Evolutionary conservation across 1,139 yeast genomes (phyloP), one percentile per base, ranked within the genome.

Genomic region (Eremothecium cymbalariae): DNA sequence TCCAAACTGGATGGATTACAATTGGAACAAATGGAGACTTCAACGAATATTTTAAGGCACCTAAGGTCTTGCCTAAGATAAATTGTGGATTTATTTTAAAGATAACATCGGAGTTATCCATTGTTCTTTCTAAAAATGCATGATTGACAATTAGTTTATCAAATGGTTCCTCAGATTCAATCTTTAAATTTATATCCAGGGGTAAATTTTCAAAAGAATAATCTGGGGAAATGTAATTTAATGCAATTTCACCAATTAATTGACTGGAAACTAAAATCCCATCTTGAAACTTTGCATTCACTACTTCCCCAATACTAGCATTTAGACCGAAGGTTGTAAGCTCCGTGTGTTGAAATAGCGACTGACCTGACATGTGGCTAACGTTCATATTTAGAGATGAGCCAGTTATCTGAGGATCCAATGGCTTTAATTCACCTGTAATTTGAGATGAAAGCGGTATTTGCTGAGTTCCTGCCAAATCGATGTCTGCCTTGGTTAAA

Each of bases 1-100:
- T 79, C 97, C 97, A 88, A 30, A 81, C 74, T 31, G 95, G 95
- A 30, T 75, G 70, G 31, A 88, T 68, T 18, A 74, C 60, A 18
- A 88, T 59, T n/a, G 96, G 96, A 1, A 77, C 72, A 28, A 65
- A 62, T 31, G 63, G 55, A 22, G 60, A 55, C 36, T 64, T 64
- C 42, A 76, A 58, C 51, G 80, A 68, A 51, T 81, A 83, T 54
- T 81, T 82, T 50, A 83, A 59, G 0, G 84, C 94, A 21, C 90
- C 90, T 31, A 79, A 63, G 2, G 88, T 77, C 50, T 74, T 74
- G 9, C 72, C 64, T 18, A 65, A 46, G 20, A 75, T 68, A 7
- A 60, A 54, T 25, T 43, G 45, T 20, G 65, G 60, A 15, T 46
- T 41, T 6, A 63, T 33, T 40, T 58, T 63, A 41, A 52, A 63